phyloP scores from a whole-genome alignment of 208 protist genomes.

The Leishmania turanica region DNA sequence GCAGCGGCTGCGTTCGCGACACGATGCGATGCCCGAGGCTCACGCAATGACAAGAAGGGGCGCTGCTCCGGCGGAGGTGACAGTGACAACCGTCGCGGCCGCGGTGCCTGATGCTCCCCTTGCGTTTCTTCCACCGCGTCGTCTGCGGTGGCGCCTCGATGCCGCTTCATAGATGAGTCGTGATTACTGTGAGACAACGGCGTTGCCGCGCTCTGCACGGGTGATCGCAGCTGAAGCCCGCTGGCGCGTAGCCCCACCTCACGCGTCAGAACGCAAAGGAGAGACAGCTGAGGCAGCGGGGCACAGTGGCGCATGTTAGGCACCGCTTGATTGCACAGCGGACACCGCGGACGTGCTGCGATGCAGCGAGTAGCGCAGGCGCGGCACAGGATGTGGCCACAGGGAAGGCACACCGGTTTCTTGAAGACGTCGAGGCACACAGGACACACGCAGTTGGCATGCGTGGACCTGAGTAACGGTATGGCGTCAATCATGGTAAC shows the following conservation, averaged over 20 bases:
- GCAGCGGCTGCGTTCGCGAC: background rate
- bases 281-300: slow-evolving; percentile 50
- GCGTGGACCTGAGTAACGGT: slow-evolving; percentile 34
- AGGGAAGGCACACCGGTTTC: slow-evolving; percentile 59
- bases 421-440: slow-evolving; percentile 69
- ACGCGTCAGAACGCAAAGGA: slow-evolving; percentile 44
- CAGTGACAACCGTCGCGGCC: background rate
- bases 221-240: background rate
- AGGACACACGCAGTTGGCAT: slow-evolving; percentile 48
- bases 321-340: slow-evolving; percentile 69
- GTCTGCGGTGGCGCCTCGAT: background rate
- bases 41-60: background rate
- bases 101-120: background rate
- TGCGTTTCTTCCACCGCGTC: background rate
- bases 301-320: slow-evolving; percentile 26
- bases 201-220: background rate
- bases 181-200: background rate
- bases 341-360: slow-evolving; percentile 56
- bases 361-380: slow-evolving; percentile 55
- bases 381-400: slow-evolving; percentile 75
- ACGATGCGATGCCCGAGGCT: background rate
- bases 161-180: slow-evolving; percentile 3
- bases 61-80: background rate
- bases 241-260: slow-evolving; percentile 34
- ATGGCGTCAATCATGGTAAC: slow-evolving; percentile 14